Evolutionary conservation across 2,329 filamentous ascomycete genomes (phyloP), one percentile per base, ranked within the genome.

Genomic region (Aspergillus niger): DNA sequence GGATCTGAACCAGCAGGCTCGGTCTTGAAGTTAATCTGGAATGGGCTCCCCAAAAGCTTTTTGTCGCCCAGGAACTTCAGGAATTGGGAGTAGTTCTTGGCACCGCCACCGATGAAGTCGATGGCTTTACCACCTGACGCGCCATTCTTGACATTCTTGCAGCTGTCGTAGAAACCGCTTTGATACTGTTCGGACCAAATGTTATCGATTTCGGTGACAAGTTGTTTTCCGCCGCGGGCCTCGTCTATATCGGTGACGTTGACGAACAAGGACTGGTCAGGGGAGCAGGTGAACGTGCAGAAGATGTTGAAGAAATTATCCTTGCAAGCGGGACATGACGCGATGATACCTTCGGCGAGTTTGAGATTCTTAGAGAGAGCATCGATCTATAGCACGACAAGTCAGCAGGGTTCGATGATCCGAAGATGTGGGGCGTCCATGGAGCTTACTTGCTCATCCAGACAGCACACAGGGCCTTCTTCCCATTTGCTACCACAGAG

Each of bases 291-390:
- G 73, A 99, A 98, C 4, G 92, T 96, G 80, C 95, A 99, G 77
- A 99, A 99, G 48, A 96, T 83, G 80, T 99, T 96, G 82, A 91
- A 98, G 82, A 99, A 99, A 81, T 99, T 99, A 70, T 93, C 90
- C 77, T 95, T 96, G 85, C 95, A 99, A 32, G 96, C 95, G 1
- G 95, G 95, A 75, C 95, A 99, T 8, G 92, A 92, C 26, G 92
- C 89, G 74, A 99, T 92, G 72, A 99, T 90, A 61, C 89, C 88
- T 69, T 93, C 92, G 2, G 92, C 94, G 22, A 91, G 91, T 67
- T 91, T 89, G 60, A 99, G 84, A 71, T 97, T 96, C 63, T 86
- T 89, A 69, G 91, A 89, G 63, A 99, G 86, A 1, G 89, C 83
- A 69, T 91, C 86, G 59, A 99, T 83, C 90, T 93, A 70, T 48